Base-by-base conservation (phyloP, 2,329 filamentous ascomycete genomes). In the Trichophyton equinum region DNA sequence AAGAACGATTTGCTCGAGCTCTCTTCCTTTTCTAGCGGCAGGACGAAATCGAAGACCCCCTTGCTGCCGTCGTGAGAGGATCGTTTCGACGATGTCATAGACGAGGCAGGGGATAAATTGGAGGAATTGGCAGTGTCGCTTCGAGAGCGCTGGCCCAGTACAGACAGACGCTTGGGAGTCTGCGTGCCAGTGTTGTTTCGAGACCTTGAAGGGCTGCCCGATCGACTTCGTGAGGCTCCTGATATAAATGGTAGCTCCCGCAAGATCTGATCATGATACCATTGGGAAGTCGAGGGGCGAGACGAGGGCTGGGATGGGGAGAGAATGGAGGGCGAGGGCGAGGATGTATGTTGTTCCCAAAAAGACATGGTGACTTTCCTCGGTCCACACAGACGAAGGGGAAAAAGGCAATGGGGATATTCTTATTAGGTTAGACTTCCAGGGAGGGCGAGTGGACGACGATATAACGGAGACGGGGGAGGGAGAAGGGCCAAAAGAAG, bases 81-180 rank as follows among this genome's bases (percentile, higher is more conserved):
- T 20, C 68, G 68, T 49, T 67, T 60, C 1, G 70, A 53, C 18
- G 72, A 75, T 42, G 71, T 71, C 72, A 74, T 72, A 20, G 74
- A 74, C 18, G 75, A 75, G 46, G 73, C 74, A n/a, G 78, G 76
- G 15, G 78, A 79, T 49, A 72, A 75, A 62, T 69, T 71, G 18
- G 72, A 73, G 20, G 79, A 78, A 47, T 77, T 64, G 65, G 77
- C 79, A 25, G 77, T 78, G 46, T 76, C 76, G 63, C 73, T 75
- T 62, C 74, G 67, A 6, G 74, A 73, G 18, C 74, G 73, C 40
- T 71, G 70, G 58, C 68, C 68, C 40, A 76, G 75, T 60, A 76
- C 71, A 0, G 74, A 76, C 11, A 74, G 60, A 33, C 73, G 71
- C 65, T 71, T 75, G 20, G 74, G 73, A 60, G 69, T 75, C 18